Evolutionary conservation across 345 rosid genomes (phyloP).

Genomic region (Limnanthes douglasii): DNA sequence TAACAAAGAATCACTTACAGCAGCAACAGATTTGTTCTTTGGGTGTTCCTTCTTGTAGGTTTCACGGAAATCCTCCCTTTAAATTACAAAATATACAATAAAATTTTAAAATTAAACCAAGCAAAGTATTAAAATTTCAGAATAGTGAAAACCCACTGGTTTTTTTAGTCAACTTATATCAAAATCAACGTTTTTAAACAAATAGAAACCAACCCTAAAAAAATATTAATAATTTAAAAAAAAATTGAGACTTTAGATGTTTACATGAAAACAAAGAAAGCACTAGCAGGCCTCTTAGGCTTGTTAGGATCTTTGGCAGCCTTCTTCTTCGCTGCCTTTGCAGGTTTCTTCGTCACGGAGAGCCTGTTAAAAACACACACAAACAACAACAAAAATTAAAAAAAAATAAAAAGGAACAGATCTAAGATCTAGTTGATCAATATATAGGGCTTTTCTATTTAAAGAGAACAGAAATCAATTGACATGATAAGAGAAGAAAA

Average conservation of each 20-base stretch:
- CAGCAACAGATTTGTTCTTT: slow-evolving; percentile 69
- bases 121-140: neutral
- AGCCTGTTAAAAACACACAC: neutral
- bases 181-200: no score
- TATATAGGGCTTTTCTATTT: no score
- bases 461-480: neutral
- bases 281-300: slow-evolving; percentile 81
- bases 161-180: no score
- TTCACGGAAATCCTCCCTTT: slow-evolving; percentile 63
- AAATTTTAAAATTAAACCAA: neutral
- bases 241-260: no score
- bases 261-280: slow-evolving; percentile 84
- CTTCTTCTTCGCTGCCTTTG: slow-evolving; percentile 36
- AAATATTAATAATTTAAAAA: no score
- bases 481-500: neutral
- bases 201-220: neutral
- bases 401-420: neutral
- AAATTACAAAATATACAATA: neutral
- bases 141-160: neutral
- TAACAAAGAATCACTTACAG: slow-evolving; percentile 16
- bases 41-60: slow-evolving; percentile 58
- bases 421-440: slow-evolving; percentile 6
- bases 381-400: neutral
- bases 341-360: slow-evolving; percentile 34
- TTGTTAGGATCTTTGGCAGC: slow-evolving; percentile 74